Evolutionary conservation across 2,329 filamentous ascomycete species (phyloP).

Genomic region (Aspergillus caelatus): DNA sequence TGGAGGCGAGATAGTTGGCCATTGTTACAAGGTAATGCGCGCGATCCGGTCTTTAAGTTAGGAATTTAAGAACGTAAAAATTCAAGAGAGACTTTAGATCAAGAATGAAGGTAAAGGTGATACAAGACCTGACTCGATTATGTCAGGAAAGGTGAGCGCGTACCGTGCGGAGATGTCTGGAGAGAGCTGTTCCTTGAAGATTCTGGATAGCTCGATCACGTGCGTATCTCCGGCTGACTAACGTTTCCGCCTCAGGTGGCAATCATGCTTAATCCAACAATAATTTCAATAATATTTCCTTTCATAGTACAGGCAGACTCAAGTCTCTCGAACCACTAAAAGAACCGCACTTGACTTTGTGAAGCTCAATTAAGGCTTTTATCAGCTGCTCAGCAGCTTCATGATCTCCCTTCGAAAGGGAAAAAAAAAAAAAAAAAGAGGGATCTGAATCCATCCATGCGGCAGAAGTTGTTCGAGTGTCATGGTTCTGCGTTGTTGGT

Average conservation of each 20-base stretch:
- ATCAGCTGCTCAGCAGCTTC: too few relatives aligned
- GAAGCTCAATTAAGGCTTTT: too few relatives aligned
- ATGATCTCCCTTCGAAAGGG: too few relatives aligned
- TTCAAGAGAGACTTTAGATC: too few relatives aligned
- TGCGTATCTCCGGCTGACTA: conserved; percentile 29
- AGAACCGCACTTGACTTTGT: neutral
- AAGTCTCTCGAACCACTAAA: neutral
- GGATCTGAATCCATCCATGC: too few relatives aligned
- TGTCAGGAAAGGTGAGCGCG: conserved; percentile 5
- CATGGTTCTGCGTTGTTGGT: too few relatives aligned
- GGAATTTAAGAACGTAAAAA: neutral
- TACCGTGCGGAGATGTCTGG: neutral
- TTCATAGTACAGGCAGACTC: neutral
- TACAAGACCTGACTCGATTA: neutral
- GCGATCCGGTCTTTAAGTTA: too few relatives aligned
- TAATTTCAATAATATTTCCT: neutral
- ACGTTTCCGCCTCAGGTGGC: conserved; percentile 24
- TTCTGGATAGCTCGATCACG: conserved; percentile 38
- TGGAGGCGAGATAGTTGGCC: conserved; percentile 98
- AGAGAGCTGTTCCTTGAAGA: conserved; percentile 32
- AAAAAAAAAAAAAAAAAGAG: too few relatives aligned
- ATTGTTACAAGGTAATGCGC: conserved; percentile 52
- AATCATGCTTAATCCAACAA: neutral
- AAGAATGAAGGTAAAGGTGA: neutral
- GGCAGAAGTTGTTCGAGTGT: too few relatives aligned